Conservation (phyloP, 768 basidiomycete genomes). For the Guyanaporus albipodus region DNA sequence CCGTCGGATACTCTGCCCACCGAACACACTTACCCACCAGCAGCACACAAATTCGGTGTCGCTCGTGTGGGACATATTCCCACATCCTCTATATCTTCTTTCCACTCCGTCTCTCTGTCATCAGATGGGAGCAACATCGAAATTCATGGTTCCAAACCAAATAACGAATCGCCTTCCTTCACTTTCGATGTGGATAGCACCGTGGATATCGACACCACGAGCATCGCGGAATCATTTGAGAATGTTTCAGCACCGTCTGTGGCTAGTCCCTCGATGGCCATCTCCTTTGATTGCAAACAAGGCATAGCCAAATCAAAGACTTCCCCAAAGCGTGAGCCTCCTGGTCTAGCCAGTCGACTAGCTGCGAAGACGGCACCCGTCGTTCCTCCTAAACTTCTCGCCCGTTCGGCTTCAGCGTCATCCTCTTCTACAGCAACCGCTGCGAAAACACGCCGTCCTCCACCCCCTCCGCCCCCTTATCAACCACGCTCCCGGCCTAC, state of each 20-base stretch:
- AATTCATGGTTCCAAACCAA: conserved; percentile 2
- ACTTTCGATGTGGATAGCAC: conserved; percentile 41
- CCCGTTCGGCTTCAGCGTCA: conserved; percentile 34
- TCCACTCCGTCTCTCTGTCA: conserved; percentile 79
- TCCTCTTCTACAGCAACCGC: conserved; percentile 36
- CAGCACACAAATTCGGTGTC: conserved; percentile 34
- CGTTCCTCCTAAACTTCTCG: conserved; percentile 28
- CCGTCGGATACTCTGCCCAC: conserved; percentile 48
- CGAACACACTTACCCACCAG: conserved; percentile 56
- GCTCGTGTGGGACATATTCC: conserved; percentile 46
- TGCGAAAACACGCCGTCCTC: conserved; percentile 38
- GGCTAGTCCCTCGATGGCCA: conserved; percentile 48
- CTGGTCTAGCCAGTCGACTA: conserved; percentile 48
- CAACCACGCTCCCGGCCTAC: conserved; percentile 27
- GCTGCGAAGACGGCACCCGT: conserved; percentile 13
- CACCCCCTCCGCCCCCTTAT: conserved; percentile 35
- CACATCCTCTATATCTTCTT: conserved; percentile 74
- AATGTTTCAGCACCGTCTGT: conserved; percentile 55
- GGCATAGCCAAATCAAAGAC: conserved; percentile 35
- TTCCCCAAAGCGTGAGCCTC: conserved; percentile 34
- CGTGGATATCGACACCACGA: conserved; percentile 47
- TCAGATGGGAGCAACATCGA: conserved; percentile 46
- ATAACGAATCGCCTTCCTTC: conserved; percentile 41
- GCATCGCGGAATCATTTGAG: conserved; percentile 72
- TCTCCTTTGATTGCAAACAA: conserved; percentile 49